Evolutionary conservation across 768 basidiomycete species (phyloP).

Genomic region (Rhizopogon rudus): DNA sequence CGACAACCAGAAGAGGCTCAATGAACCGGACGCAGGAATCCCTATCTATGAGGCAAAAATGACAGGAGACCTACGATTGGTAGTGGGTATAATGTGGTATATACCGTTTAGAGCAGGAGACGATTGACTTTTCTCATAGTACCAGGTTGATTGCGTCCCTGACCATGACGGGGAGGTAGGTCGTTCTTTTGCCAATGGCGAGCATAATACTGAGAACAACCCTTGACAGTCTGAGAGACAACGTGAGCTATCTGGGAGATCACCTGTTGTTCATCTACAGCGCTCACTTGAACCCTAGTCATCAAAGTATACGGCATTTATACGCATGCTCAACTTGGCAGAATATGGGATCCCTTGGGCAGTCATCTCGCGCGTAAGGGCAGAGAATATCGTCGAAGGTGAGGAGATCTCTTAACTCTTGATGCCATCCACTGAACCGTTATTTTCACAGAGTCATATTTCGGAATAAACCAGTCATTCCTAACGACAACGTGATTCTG

Average conservation of each 20-base stretch:
- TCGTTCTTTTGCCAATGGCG: background rate
- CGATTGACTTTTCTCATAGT: conserved; percentile 24
- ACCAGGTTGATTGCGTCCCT: conserved; percentile 43
- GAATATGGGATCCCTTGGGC: conserved; percentile 43
- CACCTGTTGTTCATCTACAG: background rate
- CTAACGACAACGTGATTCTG: conserved; percentile 38
- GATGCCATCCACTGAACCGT: background rate
- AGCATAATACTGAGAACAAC: background rate
- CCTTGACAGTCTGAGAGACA: conserved; percentile 31
- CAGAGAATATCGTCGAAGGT: conserved; percentile 52
- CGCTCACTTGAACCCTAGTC: conserved; percentile 20
- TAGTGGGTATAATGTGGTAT: conserved; percentile 31
- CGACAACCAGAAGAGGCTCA: conserved; percentile 62
- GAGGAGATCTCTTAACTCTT: background rate
- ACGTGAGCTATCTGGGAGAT: conserved; percentile 19
- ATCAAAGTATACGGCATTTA: conserved; percentile 48
- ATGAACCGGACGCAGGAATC: conserved; percentile 36
- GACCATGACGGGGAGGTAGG: conserved; percentile 31
- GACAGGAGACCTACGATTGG: conserved; percentile 44
- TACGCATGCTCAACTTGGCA: conserved; percentile 42
- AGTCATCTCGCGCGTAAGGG: conserved; percentile 38
- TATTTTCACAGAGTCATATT: conserved; percentile 37
- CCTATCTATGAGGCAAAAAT: conserved; percentile 71
- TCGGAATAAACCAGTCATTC: conserved; percentile 29
- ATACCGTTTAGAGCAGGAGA: background rate